Evolutionary conservation across 177 flowering plant genomes (phyloP).

Genomic region (Vitis hybrid): DNA sequence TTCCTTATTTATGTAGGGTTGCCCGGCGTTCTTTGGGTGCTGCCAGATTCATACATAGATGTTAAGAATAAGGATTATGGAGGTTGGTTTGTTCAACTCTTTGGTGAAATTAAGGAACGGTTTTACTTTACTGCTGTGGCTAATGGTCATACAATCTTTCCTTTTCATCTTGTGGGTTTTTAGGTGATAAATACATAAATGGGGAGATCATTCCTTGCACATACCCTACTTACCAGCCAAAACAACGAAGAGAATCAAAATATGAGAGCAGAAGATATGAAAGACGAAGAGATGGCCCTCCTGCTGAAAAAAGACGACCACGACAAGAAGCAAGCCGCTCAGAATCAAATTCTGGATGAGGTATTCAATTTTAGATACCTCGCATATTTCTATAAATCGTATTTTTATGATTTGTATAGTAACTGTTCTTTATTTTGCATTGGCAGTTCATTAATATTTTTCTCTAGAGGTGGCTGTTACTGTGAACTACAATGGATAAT

Average conservation of each 20-base stretch:
- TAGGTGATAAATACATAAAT: constrained; percentile 90
- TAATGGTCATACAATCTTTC: background rate
- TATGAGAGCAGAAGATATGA: constrained; percentile 72
- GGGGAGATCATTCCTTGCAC: constrained; percentile 97
- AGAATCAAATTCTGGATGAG: constrained; percentile 53
- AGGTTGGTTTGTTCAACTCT: constrained; percentile 40
- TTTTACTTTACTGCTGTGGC: background rate
- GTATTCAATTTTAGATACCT: constrained; percentile 12
- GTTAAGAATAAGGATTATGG: constrained; percentile 98
- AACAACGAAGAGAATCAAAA: constrained; percentile 58
- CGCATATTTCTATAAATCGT: background rate
- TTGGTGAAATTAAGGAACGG: background rate
- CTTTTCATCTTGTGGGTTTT: background rate
- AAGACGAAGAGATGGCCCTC: constrained; percentile 78
- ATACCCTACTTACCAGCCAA: constrained; percentile 92
- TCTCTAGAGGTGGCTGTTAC: background rate
- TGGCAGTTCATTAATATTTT: constrained; percentile 13
- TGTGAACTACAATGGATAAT: background rate
- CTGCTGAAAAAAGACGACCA: constrained; percentile 61
- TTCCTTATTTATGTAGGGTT: constrained; percentile 47
- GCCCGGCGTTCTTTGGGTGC: constrained; percentile 98
- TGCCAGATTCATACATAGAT: constrained; percentile 96
- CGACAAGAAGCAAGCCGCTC: constrained; percentile 41
- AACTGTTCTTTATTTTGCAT: background rate
- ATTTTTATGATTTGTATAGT: background rate